These are phyloP conservation scores for Elsinoe arachidis DNA, from an alignment of 2,329 filamentous ascomycete species.

Conservation along the genomic window DNA sequence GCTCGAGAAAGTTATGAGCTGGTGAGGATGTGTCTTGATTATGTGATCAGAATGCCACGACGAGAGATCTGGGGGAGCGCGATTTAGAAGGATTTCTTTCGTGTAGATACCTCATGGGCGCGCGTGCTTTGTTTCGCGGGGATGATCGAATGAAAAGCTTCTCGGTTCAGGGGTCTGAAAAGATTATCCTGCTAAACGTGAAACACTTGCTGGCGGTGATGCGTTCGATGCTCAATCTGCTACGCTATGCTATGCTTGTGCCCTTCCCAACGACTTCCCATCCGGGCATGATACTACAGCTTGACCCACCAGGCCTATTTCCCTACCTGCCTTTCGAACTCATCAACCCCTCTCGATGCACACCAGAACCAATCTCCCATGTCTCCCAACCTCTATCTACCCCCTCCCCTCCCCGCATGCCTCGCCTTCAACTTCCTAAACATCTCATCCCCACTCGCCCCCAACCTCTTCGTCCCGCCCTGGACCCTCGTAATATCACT, in stretches of 20 bases:
- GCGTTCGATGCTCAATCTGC: neutral
- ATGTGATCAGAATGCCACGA: neutral
- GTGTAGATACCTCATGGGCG: neutral
- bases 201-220: neutral
- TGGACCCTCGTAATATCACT: constrained; percentile 36
- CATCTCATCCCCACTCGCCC: constrained; percentile 24
- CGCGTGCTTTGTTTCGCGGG: neutral
- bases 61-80: neutral
- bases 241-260: neutral
- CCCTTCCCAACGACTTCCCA: neutral
- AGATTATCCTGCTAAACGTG: neutral
- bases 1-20: no score
- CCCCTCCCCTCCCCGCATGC: constrained; percentile 8
- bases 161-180: neutral
- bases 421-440: constrained; percentile 25
- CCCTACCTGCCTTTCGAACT: neutral
- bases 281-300: neutral
- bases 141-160: constrained; percentile 1
- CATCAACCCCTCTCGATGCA: neutral
- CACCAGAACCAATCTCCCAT: neutral
- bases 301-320: neutral
- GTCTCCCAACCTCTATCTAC: neutral
- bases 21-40: neutral
- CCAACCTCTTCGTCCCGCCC: constrained; percentile 21
- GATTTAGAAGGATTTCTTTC: constrained; percentile 4